Percentiles rank a stretch among this genome's conserved stretches.
These are phyloP conservation scores for Boletus rubescentipes DNA, from an alignment of 768 basidiomycete species.

Conservation along the genomic window DNA sequence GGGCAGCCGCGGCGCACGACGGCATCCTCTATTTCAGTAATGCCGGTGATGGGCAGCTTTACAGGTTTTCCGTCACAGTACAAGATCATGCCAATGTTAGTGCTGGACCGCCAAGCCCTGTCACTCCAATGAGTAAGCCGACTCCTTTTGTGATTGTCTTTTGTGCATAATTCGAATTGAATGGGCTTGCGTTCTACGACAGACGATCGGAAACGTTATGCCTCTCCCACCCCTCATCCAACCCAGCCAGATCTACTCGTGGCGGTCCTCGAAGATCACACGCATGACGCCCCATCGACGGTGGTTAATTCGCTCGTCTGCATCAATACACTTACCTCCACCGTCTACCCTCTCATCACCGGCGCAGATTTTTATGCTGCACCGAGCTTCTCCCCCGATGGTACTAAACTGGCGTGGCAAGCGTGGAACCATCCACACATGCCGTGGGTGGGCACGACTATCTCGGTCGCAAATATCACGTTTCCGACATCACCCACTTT, in stretches of 20 bases:
- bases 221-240: constrained; percentile 1
- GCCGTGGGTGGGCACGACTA: constrained; percentile 1
- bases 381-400: background rate
- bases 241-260: background rate
- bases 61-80: background rate
- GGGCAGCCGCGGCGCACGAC: background rate
- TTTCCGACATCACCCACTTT: background rate
- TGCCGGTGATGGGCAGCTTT: background rate
- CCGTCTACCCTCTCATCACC: background rate
- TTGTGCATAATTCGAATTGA: background rate
- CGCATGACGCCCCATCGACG: background rate
- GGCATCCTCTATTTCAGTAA: background rate
- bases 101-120: background rate
- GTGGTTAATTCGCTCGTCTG: constrained; percentile 1
- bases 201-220: constrained; percentile 1
- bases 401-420: constrained; percentile 1
- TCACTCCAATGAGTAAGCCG: background rate
- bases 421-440: constrained; percentile 3
- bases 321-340: background rate
- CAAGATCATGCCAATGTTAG: background rate
- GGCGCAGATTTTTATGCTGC: constrained; percentile 4
- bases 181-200: no score
- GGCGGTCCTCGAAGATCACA: background rate
- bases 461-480: background rate
- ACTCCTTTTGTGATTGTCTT: background rate